Base-by-base conservation (phyloP, 2,329 filamentous ascomycete species). In the Epichloe aotearoae region DNA sequence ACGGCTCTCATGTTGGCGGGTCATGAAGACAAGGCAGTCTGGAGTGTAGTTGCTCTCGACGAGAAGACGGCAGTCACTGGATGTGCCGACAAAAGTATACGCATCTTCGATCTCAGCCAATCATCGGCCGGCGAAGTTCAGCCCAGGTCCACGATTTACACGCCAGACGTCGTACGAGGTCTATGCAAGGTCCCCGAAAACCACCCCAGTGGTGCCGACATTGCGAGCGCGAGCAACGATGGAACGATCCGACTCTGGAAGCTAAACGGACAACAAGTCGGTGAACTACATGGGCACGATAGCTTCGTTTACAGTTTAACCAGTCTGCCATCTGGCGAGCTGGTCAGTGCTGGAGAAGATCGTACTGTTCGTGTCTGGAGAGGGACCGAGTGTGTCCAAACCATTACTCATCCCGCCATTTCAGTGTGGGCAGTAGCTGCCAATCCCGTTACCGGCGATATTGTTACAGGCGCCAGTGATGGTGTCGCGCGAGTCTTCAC, bases 371-470 rank as follows among this genome's bases (percentile, higher is more conserved):
- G 88, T 49, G 73, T 98, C 63, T 98, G 94, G 93, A 83, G 79
- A 58, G 86, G 84, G 43, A 78, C 73, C 14, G 76, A 89, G 51
- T 97, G 91, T 64, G 70, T 95, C 44, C 93, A 98, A 67, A 96
- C 91, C 39, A 97, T 98, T 56, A 96, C 91, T 1, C 89, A 96
- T 61, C 93, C 93, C 11, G 93, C 93, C 10, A 94, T 97, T 50
- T 97, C 91, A 0, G 90, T 98, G 5, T 98, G 93, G 93, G 76
- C 81, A 14, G 88, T 98, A 17, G 86, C 89, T n/a, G 86, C 80
- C 11, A 93, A 87, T 61, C 63, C 75, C 1, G 81, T 88, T 55
- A 94, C 80, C 46, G 91, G 93, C 20, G 94, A 98, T 60, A 91
- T 98, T 54, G 88, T 88, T n/a, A 87, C 87, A 3, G 93, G 91